Evolutionary conservation across 139 green algal species (phyloP).

Genomic region (Asterochloris erici): DNA sequence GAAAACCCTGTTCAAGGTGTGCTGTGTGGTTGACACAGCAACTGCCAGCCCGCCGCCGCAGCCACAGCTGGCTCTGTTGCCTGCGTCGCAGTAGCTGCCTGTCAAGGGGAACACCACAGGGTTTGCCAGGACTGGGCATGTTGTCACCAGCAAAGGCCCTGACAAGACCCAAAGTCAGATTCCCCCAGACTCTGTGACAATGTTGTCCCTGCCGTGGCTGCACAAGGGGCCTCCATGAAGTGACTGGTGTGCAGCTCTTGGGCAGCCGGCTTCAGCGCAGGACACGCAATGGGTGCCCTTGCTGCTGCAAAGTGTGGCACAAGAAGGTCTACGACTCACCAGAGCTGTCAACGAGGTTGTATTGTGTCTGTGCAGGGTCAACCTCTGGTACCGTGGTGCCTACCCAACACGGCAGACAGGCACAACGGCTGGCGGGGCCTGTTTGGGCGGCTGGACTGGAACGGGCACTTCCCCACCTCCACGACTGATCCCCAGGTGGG

Average conservation of each 20-base stretch:
- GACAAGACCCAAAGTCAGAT: too few species aligned
- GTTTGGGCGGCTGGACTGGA: constrained; percentile 88
- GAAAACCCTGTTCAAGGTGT: constrained; percentile 64
- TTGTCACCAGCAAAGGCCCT: too few species aligned
- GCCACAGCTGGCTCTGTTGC: too few species aligned
- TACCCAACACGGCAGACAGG: constrained; percentile 91
- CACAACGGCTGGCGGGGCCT: constrained; percentile 97
- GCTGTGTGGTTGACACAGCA: background rate
- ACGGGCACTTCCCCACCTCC: constrained; percentile 96
- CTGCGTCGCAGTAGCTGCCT: too few species aligned
- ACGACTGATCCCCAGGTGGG: constrained; percentile 87
- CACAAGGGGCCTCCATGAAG: too few species aligned
- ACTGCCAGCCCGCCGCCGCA: too few species aligned
- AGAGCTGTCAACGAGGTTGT: background rate
- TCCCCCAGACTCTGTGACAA: too few species aligned
- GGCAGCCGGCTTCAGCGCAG: background rate
- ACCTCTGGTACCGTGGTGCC: constrained; percentile 92
- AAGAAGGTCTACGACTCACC: too few species aligned
- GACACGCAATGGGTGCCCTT: background rate
- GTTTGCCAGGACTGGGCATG: too few species aligned
- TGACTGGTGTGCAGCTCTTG: too few species aligned
- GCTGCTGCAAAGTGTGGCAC: background rate
- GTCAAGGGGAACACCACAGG: too few species aligned
- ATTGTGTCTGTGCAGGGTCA: constrained; percentile 51
- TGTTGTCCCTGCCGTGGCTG: too few species aligned